Base-by-base conservation (phyloP, 148 eudicot species). In the Polygonum maritimum region DNA sequence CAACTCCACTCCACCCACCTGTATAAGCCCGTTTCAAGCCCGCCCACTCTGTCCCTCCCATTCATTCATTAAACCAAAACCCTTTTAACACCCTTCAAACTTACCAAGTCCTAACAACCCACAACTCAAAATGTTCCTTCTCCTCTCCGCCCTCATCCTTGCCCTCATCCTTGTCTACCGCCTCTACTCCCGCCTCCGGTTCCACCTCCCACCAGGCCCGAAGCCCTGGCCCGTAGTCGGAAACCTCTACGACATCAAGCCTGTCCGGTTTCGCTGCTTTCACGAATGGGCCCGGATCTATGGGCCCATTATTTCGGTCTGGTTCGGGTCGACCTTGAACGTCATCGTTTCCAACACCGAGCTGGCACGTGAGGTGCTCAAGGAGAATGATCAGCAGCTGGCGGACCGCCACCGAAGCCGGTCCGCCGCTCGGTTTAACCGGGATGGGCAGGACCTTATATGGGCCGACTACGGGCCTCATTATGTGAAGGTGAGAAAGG, bases 151-250 rank as follows among this genome's bases (percentile, higher is more conserved):
- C 35, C 16, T 44, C 36, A 1, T 65, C 45, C 48, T 55, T 45
- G 39, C 38, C 49, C 48, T 57, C 41, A 0, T 87, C 48, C 44
- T 85, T 31, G 55, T 82, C n/a, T 82, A 86, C 83, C 72, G 82
- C 67, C 78, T 88, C 58, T 78, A 77, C 82, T 79, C 73, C 41
- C 82, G 87, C 76, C 79, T 90, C 44, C 76, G 88, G 14, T 87
- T 76, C 90, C 87, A 81, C 75, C 88, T 92, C 2, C 97, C 95
- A 0, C 97, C 97, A 3, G 96, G 96, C 36, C 97, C 96, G 0
- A 81, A 83, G 6, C 93, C 89, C 2, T 81, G 86, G 69, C 97
- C 97, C 4, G 41, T 92, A 0, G 87, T 92, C 0, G 97, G 97
- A 1, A 92, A 92, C 86, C 83, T 92, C 69, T 92, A 88, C 84